Base-by-base conservation (phyloP, 2,329 filamentous ascomycete genomes). In the Xenoacremonium recifei region DNA sequence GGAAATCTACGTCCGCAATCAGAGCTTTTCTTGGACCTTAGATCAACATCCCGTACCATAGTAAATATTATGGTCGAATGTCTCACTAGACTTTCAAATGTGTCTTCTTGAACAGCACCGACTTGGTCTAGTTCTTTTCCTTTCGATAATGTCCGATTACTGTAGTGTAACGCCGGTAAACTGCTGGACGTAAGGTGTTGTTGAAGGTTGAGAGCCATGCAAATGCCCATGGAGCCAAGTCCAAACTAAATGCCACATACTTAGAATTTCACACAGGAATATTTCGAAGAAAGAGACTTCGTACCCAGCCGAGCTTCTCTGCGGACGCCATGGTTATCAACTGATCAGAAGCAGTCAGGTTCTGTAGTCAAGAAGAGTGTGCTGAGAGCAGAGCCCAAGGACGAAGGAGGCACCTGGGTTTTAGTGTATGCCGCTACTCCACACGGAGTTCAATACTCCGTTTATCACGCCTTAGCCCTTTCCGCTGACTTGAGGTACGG, bases 141-240 rank as follows among this genome's bases (percentile, higher is more conserved):
- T 16, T 63, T 62, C 16, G 64, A 57, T 48, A 69, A 56, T 4
- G 66, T 69, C 20, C 66, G 63, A 50, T 69, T 69, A 6, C 61
- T 62, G 44, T 65, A 69, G 20, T 67, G 44, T 21, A 69, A 55
- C 20, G 52, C 55, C 32, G 58, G 40, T 11, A 57, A 56, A 18
- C 59, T 61, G 39, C 61, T 61, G 23, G 58, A 38, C 10, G 54
- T 57, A 2, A 70, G 55, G 41, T 69, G 66, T 16, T 59, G 61
- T 55, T 70, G 67, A 6, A 70, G 59, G 40, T 70, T 70, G 34
- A 54, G 58, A 40, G 68, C 67, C 68, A 70, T 70, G 49, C 63
- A 64, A 13, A 67, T 63, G 46, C 68, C 68, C 67, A 70, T 70
- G 23, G 67, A 70, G 29, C 67, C 68, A 37, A 70, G 65, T 46